Evolutionary conservation across 352 stramenopile species (phyloP), one percentile per base, ranked within the genome.

Genomic region (Plasmopara halstedii): DNA sequence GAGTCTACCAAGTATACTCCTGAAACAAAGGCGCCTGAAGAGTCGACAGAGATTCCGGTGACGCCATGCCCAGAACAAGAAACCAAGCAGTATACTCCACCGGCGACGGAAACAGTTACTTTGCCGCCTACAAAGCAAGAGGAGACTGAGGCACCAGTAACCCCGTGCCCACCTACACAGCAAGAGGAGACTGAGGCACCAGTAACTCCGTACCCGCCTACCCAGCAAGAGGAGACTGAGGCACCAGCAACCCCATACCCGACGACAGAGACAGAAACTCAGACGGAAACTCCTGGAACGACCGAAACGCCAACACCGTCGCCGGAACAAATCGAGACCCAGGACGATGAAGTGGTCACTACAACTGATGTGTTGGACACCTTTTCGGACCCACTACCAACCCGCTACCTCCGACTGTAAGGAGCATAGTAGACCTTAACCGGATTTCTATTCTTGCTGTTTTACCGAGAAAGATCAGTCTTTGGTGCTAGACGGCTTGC

Each of bases 391-490:
- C 15, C 38, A 20, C n/a, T 55, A 13, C 47, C 46, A n/a, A 53
- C 32, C 17, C 56, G 56, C 25, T 58, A 62, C 29, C 56, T 65
- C 13, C 56, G 56, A 11, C 45, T 42, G 32, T 29, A 29, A 29
- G 25, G 25, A 6, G 11, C 25, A 2, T 11, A 10, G 25, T 29
- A 29, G 6, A 6, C 7, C 25, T 4, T 4, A 10, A 29, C 6
- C 6, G 11, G 25, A 4, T 29, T 29, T 29, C 11, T 29, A 29
- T 29, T 29, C 11, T 29, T 29, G 25, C 25, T 29, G 25, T 10
- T 29, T 29, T 29, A 6, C 25, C 25, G 25, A 29, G 1, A 11
- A 4, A 10, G 25, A 2, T 10, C 25, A 4, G 25, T 10, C 3
- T 29, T 15, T 31, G 17, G 19, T 13, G 2, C 25, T 13, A 39